phyloP scores from a whole-genome alignment of 2,329 filamentous ascomycete species.

The Lecanoromycetidae sp. region DNA sequence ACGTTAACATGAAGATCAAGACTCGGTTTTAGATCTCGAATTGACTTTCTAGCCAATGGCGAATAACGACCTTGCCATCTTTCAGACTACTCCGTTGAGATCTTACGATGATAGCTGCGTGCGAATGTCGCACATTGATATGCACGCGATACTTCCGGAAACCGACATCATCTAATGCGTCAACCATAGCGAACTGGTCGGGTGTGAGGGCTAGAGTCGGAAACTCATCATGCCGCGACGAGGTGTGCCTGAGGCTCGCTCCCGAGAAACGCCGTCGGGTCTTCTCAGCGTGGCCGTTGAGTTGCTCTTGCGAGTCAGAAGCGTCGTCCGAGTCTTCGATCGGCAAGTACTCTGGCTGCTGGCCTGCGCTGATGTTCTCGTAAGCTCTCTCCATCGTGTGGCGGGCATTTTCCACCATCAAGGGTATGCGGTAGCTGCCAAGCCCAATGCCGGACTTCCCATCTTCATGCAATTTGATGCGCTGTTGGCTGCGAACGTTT shows the following conservation, averaged over 20 bases:
- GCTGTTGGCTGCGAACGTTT: conserved; percentile 58
- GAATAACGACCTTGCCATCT: conserved; percentile 66
- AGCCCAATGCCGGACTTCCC: conserved; percentile 57
- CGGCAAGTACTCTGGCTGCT: conserved; percentile 23
- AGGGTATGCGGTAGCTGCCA: conserved; percentile 60
- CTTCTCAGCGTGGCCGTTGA: conserved; percentile 2
- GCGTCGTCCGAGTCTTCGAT: conserved; percentile 13
- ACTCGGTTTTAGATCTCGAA: conserved; percentile 51
- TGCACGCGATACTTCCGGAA: conserved; percentile 46
- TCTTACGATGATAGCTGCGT: conserved; percentile 82
- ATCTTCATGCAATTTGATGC: conserved; percentile 64
- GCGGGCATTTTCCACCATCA: conserved; percentile 64
- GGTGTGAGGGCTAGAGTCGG: conserved; percentile 67
- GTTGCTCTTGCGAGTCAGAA: not conserved
- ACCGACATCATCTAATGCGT: conserved; percentile 54
- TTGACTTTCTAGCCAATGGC: conserved; percentile 67
- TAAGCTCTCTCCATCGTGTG: conserved; percentile 66
- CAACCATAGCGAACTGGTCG: conserved; percentile 75
- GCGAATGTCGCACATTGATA: conserved; percentile 60
- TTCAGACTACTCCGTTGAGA: conserved; percentile 53
- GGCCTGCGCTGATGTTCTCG: conserved; percentile 51
- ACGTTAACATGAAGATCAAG: not conserved
- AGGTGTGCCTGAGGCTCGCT: conserved; percentile 26
- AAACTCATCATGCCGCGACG: conserved; percentile 36
- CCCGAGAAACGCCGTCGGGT: not conserved